A percentile compares a stretch with the other conserved stretches of the same genome.
Evolutionary conservation across 768 basidiomycete genomes (phyloP).

Genomic region (Cantharellus anzutake): DNA sequence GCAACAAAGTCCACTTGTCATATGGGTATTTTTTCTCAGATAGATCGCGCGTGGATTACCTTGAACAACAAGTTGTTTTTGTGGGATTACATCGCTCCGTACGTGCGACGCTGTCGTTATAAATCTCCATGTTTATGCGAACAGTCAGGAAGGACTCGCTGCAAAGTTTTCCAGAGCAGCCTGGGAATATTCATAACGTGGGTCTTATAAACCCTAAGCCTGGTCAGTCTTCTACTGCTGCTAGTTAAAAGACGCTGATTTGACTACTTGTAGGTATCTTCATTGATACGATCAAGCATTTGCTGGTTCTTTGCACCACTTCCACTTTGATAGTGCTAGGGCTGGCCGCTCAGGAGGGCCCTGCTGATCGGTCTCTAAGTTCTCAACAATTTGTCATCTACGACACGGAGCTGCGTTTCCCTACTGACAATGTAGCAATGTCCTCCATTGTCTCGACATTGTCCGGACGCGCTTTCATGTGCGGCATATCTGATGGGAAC

Average conservation of each 20-base stretch:
- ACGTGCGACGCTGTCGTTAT: constrained; percentile 36
- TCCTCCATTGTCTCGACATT: constrained; percentile 56
- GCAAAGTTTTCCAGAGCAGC: constrained; percentile 34
- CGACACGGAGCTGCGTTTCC: constrained; percentile 65
- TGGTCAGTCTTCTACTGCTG: constrained; percentile 15
- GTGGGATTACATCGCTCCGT: constrained; percentile 62
- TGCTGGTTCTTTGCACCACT: constrained; percentile 82
- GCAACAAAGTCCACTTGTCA: constrained; percentile 3
- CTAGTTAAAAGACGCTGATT: neutral
- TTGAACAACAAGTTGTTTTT: constrained; percentile 87
- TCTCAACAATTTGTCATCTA: constrained; percentile 75
- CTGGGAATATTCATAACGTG: constrained; percentile 77
- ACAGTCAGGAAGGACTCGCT: neutral
- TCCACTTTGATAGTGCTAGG: constrained; percentile 67
- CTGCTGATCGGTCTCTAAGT: constrained; percentile 29
- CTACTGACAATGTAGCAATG: constrained; percentile 67
- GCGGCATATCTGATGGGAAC: constrained; percentile 64
- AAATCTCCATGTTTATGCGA: neutral
- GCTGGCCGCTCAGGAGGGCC: constrained; percentile 5
- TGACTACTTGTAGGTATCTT: constrained; percentile 34
- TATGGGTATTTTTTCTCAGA: constrained; percentile 79
- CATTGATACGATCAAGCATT: constrained; percentile 74
- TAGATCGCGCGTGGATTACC: constrained; percentile 89
- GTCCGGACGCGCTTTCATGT: constrained; percentile 84
- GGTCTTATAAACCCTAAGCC: constrained; percentile 72